Base-by-base conservation (phyloP, 2,329 filamentous ascomycete genomes). In the Aspergillus fischeri region DNA sequence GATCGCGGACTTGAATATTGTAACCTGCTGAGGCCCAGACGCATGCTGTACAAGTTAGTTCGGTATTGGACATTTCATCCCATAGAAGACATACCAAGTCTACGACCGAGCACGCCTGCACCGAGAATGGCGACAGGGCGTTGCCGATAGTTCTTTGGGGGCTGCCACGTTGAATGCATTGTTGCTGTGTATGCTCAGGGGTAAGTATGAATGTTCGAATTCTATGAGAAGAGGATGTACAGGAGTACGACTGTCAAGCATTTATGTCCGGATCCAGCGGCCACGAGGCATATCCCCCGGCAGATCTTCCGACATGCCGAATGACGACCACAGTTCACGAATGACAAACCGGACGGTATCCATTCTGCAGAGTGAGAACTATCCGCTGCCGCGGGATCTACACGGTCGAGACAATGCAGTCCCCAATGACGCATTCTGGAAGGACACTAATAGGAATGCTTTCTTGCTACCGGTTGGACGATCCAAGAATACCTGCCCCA, bases 121-220 rank as follows among this genome's bases (percentile, higher is more conserved):
- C 76, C 76, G 24, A 78, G 64, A n/a, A 78, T 63, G 5, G 71
- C 66, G 3, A 78, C 74, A 4, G 76, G 74, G 3, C 76, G 74
- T 2, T 65, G 64, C 3, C 67, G 60, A 58, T 75, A 72, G 52
- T 68, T 57, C 4, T 53, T 52, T 1, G 69, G 67, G 49, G 63
- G 65, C 28, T 62, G 45, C 69, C 69, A 71, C 21, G 45, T 48
- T 32, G 55, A 20, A 50, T 49, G 49, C 64, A 67, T 68, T 28
- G 51, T 59, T 5, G 20, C 10, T 24, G 32, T 17, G 25, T 49
- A 17, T 44, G 20, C 48, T 32, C 25, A 35, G 11, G 2, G 4
- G 29, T 14, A 14, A 32, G 27, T 9, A 28, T 9, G 29, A 32
- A 5, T 32, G 29, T 32, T 14, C 4, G 11, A 32, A 32, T 32